Conservation (phyloP, 1,284 basidiomycete genomes). For the Leccinum griseonigrum region DNA sequence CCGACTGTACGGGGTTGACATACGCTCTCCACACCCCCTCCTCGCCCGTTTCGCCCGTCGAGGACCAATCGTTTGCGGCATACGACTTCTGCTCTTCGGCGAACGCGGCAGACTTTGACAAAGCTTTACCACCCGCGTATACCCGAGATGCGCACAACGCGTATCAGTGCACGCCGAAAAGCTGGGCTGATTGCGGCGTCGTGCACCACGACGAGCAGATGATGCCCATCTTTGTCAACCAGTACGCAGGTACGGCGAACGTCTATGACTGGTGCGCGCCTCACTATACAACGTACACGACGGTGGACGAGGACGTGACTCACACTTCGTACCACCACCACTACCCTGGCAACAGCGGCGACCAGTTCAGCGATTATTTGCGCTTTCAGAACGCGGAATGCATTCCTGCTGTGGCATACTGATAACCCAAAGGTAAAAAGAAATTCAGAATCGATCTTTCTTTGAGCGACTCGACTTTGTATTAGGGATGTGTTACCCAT, state of each 20-base stretch:
- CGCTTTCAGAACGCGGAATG: slow-evolving; percentile 21
- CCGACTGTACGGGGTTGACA: slow-evolving; percentile 22
- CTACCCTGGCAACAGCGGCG: slow-evolving; percentile 7
- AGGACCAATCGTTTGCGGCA: slow-evolving; percentile 20
- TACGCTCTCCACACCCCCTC: slow-evolving; percentile 26
- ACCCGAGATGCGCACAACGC: slow-evolving; percentile 16
- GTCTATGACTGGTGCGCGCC: slow-evolving; percentile 27
- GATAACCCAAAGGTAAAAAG: slow-evolving; percentile 3
- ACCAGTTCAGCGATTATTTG: slow-evolving; percentile 16
- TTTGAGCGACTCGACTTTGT: background rate
- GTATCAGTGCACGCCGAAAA: slow-evolving; percentile 27
- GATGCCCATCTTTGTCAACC: slow-evolving; percentile 31
- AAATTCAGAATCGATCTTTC: background rate
- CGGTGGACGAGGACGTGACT: slow-evolving; percentile 1
- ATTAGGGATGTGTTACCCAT: background rate
- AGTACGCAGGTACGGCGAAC: slow-evolving; percentile 18
- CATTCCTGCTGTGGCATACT: slow-evolving; percentile 25
- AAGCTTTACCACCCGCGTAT: slow-evolving; percentile 15
- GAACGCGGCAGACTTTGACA: slow-evolving; percentile 16
- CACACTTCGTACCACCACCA: slow-evolving; percentile 8
- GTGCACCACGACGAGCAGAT: slow-evolving; percentile 16
- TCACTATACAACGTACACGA: slow-evolving; percentile 9
- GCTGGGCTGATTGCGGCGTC: slow-evolving; percentile 25
- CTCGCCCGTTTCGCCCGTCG: slow-evolving; percentile 22
- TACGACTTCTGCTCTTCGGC: slow-evolving; percentile 18